Evolutionary conservation across 202 grass and related monocot genomes (phyloP).

Genomic region (Zoysia matrella): DNA sequence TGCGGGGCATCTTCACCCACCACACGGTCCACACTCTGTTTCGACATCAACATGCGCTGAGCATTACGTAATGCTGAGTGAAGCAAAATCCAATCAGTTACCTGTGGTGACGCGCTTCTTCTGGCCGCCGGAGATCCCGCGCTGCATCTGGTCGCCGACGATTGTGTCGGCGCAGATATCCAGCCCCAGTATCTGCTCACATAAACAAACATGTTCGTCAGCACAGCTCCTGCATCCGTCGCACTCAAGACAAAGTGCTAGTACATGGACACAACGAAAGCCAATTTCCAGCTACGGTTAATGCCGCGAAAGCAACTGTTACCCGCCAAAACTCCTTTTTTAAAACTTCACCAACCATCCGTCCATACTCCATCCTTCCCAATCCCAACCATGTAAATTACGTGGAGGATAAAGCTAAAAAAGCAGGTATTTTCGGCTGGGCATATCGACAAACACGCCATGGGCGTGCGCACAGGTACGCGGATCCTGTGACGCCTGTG

Average conservation of each 20-base stretch:
- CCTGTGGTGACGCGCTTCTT: conserved; percentile 99
- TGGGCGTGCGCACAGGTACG: conserved; percentile 17
- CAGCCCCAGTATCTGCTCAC: neutral
- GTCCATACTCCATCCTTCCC: neutral
- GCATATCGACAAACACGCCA: conserved; percentile 35
- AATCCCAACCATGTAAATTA: conserved; percentile 19
- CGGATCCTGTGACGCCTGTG: neutral
- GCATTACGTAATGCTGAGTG: conserved; percentile 38
- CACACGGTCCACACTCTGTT: neutral
- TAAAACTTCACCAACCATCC: conserved; percentile 28
- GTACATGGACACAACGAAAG: neutral
- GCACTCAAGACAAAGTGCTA: neutral
- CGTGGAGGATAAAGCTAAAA: neutral
- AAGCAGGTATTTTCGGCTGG: neutral
- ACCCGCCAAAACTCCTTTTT: neutral
- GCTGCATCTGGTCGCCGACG: conserved; percentile 95
- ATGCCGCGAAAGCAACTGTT: conserved; percentile 1
- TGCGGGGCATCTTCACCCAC: neutral
- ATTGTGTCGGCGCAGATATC: neutral
- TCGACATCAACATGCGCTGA: neutral
- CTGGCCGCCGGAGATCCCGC: conserved; percentile 95
- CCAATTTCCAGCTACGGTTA: conserved; percentile 2
- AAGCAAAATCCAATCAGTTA: conserved; percentile 32
- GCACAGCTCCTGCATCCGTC: conserved; percentile 9
- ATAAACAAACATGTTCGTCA: neutral